Base-by-base conservation (phyloP, 2,329 filamentous ascomycete species). In the Biscogniauxia mediterranea region DNA sequence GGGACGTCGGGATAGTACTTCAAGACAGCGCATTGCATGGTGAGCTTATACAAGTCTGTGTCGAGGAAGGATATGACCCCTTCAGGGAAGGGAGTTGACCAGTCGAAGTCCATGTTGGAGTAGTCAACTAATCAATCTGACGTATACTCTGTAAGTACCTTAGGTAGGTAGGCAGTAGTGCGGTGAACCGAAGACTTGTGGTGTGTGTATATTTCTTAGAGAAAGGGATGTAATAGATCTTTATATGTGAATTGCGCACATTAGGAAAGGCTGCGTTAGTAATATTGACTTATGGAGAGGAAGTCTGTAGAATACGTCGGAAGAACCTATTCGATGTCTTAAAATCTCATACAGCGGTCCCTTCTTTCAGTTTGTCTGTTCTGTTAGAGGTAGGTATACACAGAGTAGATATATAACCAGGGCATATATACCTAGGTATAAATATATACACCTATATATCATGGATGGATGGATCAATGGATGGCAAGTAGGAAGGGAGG, bases 11-110 rank as follows among this genome's bases (percentile, higher is more conserved):
- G 89, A 76, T 96, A 98, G 80, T 93, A 96, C 77, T 96, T 96
- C 68, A 96, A 85, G 66, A 98, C 89, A 64, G 93, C 93, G 74
- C 91, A 97, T 89, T 99, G 95, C 95, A 99, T 99, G 20, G 95
- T 99, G 77, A 99, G 79, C 78, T 99, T 99, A 85, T 97, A 99
- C 63, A 99, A 73, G 68, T 89, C 86, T 17, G 90, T 94, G 73
- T 95, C 91, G 58, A 95, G 82, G 73, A 95, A 89, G 72, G 91
- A 94, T 71, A 88, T 90, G 73, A 94, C 86, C 56, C 91, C 91
- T 78, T 91, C 90, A 4, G 90, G 88, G 64, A 84, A 88, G 60
- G 85, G 84, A 59, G 85, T 86, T 32, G 85, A 84, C 78, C 83
- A 85, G 75, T 88, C 87, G 77, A 89, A 89, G 66, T 86, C 85